phyloP scores from a whole-genome alignment of 495 filamentous ascomycete species.

The Mytilinidion resinicola region DNA sequence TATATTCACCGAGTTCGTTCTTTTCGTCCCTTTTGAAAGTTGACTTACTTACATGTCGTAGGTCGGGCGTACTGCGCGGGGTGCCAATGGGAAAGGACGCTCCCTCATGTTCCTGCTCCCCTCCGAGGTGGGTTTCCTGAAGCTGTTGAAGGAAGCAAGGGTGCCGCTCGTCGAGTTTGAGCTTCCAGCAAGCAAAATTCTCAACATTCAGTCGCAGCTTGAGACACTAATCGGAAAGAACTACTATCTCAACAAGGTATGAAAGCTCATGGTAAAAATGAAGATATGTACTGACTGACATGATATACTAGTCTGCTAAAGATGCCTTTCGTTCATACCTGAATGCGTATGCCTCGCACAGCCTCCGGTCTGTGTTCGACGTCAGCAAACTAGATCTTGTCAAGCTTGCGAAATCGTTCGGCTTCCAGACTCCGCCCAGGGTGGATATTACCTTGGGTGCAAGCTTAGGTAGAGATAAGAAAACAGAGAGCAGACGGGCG shows the following conservation, averaged over 20 bases:
- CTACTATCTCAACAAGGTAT: constrained; percentile 88
- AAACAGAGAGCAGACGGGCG: constrained; percentile 62
- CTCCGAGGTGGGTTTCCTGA: constrained; percentile 84
- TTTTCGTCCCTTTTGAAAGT: no score
- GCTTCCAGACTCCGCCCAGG: constrained; percentile 79
- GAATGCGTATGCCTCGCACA: constrained; percentile 89
- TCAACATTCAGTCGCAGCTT: constrained; percentile 90
- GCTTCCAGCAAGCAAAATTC: constrained; percentile 78
- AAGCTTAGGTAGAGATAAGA: constrained; percentile 85
- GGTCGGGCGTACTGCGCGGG: constrained; percentile 78
- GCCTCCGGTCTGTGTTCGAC: constrained; percentile 83
- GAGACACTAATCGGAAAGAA: constrained; percentile 91
- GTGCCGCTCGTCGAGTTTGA: constrained; percentile 96
- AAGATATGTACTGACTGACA: neutral
- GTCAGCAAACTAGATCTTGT: constrained; percentile 86
- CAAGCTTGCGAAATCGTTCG: constrained; percentile 92
- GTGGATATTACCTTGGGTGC: constrained; percentile 85
- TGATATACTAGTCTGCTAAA: constrained; percentile 50
- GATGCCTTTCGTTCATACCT: constrained; percentile 78
- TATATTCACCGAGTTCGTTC: constrained; percentile 82
- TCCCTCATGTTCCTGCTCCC: constrained; percentile 90
- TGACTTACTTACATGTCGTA: no score
- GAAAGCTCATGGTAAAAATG: constrained; percentile 1
- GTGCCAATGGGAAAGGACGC: constrained; percentile 72
- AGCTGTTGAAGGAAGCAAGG: constrained; percentile 82